A percentile compares a stretch with the other conserved stretches of the same genome.
Evolutionary conservation across 768 basidiomycete genomes (phyloP).

Genomic region (Serendipita indica): DNA sequence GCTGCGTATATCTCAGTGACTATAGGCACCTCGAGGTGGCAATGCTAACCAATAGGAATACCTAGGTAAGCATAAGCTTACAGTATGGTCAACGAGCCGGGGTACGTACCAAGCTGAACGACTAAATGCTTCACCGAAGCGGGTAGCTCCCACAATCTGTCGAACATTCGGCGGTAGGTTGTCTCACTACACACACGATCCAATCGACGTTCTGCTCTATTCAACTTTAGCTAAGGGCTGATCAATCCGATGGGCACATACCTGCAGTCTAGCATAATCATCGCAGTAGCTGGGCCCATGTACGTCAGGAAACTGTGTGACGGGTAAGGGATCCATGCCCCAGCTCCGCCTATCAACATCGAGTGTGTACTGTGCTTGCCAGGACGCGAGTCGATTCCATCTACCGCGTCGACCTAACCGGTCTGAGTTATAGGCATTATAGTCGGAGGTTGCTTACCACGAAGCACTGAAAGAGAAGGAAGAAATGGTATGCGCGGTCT

Average conservation of each 20-base stretch:
- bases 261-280: conserved; percentile 76
- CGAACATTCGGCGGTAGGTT: conserved; percentile 64
- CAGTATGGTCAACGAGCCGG: conserved; percentile 7
- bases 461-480: conserved; percentile 87
- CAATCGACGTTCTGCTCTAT: conserved; percentile 71
- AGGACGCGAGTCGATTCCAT: conserved; percentile 51
- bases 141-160: conserved; percentile 45
- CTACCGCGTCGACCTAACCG: conserved; percentile 36
- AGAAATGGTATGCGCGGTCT: conserved; percentile 77
- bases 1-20: conserved; percentile 31
- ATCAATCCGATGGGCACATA: conserved; percentile 21
- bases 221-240: conserved; percentile 13
- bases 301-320: conserved; percentile 73
- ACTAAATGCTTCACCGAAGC: conserved; percentile 63
- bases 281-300: conserved; percentile 60
- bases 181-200: conserved; percentile 60
- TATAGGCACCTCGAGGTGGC: background rate
- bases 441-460: conserved; percentile 42
- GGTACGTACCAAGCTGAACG: conserved; percentile 55
- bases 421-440: background rate
- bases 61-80: conserved; percentile 9
- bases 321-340: conserved; percentile 63
- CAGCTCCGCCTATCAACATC: conserved; percentile 55
- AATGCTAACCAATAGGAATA: conserved; percentile 2
- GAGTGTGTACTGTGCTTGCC: conserved; percentile 54